These are phyloP conservation scores for Penicillium daleae DNA, from an alignment of 495 filamentous ascomycete species.

Conservation along the genomic window DNA sequence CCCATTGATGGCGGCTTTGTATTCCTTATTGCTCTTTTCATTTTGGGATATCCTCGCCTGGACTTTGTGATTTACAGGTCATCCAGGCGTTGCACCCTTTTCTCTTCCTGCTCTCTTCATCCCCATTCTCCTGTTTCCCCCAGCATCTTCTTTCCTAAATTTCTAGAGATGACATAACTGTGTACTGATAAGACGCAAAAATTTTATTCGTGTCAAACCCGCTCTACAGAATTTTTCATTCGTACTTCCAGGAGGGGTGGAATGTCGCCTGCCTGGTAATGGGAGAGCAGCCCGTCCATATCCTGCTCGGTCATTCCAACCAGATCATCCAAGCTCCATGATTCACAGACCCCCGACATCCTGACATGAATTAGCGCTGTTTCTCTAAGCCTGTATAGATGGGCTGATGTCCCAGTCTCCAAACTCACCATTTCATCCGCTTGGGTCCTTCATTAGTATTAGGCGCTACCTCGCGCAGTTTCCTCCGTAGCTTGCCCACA, in stretches of 20 bases:
- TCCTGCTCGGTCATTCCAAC: constrained; percentile 82
- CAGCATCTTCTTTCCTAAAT: constrained; percentile 17
- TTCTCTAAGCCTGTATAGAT: background rate
- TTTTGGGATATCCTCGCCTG: constrained; percentile 43
- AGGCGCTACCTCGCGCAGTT: constrained; percentile 78
- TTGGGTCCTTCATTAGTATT: constrained; percentile 73
- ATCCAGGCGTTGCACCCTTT: constrained; percentile 24
- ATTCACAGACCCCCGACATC: constrained; percentile 91
- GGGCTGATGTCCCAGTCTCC: background rate
- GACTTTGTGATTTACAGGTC: constrained; percentile 28
- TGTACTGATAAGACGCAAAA: constrained; percentile 35
- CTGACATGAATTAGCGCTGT: constrained; percentile 35
- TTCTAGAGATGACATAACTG: constrained; percentile 38
- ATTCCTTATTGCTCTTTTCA: constrained; percentile 19
- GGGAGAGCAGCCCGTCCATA: constrained; percentile 74
- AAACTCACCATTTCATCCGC: constrained; percentile 83
- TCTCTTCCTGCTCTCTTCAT: constrained; percentile 11
- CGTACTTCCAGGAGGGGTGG: constrained; percentile 47
- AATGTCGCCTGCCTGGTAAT: constrained; percentile 60
- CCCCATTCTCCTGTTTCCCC: constrained; percentile 9
- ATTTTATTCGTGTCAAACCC: constrained; percentile 9
- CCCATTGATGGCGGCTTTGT: constrained; percentile 13
- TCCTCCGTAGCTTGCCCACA: constrained; percentile 78
- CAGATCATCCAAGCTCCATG: constrained; percentile 83
- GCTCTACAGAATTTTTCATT: background rate